Base-by-base conservation (phyloP, 2,329 filamentous ascomycete genomes). In the Amauroascus niger region DNA sequence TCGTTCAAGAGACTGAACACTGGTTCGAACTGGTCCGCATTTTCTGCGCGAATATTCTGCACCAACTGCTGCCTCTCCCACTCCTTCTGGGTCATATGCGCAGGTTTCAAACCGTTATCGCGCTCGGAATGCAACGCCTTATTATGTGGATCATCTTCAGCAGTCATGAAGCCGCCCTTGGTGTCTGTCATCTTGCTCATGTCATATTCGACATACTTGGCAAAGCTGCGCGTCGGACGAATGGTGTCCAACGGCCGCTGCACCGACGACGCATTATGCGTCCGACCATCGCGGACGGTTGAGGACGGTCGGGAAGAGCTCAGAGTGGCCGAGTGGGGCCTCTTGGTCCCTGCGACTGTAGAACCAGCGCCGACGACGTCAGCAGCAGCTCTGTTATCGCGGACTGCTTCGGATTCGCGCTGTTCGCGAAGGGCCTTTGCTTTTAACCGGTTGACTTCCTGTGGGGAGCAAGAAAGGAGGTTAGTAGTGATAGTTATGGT, bases 101-200 rank as follows among this genome's bases (percentile, higher is more conserved):
- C 82, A 0, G 93, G 93, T 64, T 87, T 88, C 60, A 82, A 76
- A 51, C 83, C 79, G 7, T 60, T 71, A 50, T 78, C 68, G 59
- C 72, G 72, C 7, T 67, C 73, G 6, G 73, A 76, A 62, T 83
- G 80, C 63, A 91, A 76, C 7, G 84, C 87, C 60, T 84, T 84
- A 66, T 95, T 95, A 66, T 85, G 82, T 0, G 93, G 93, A 69
- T 98, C 93, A 65, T 98, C 93, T 58, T 91, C 87, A 0, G 81
- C 79, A n/a, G 85, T 87, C 59, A 98, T 71, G 69, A 98, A 98
- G 0, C 93, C 93, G 58, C 93, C 93, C 66, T 96, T 96, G 0
- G 91, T 97, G 68, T 98, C 93, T 6, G 86, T 94, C 89, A 98
- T 97, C 71, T 91, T 86, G 66, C 87, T 91, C 71, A 98, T 93